Conservation (phyloP, 2,329 filamentous ascomycete species). For the Rutstroemia sp. region DNA sequence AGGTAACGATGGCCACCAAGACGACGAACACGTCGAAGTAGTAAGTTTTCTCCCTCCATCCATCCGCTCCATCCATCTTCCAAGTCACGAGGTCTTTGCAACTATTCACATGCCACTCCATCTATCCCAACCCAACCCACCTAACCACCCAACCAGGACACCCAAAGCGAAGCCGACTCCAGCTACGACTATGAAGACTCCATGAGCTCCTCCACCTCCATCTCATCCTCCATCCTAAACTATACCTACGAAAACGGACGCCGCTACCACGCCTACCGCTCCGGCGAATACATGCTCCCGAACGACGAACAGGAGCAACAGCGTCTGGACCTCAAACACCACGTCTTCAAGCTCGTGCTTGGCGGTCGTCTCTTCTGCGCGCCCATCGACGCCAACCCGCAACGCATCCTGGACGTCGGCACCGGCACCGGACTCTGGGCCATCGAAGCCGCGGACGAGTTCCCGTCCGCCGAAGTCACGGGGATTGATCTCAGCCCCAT, state of each 20-base stretch:
- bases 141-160: background rate
- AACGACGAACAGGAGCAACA: slow-evolving; percentile 55
- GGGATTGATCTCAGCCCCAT: slow-evolving; percentile 53
- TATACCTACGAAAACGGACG: slow-evolving; percentile 51
- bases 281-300: slow-evolving; percentile 49
- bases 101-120: background rate
- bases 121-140: background rate
- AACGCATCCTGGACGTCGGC: slow-evolving; percentile 49
- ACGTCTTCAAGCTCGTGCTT: slow-evolving; percentile 23
- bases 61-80: background rate
- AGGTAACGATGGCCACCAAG: background rate
- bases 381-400: slow-evolving; percentile 39
- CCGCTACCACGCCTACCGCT: slow-evolving; percentile 48
- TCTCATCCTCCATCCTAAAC: slow-evolving; percentile 35
- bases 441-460: slow-evolving; percentile 49
- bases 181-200: background rate
- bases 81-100: background rate
- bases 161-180: slow-evolving; percentile 3
- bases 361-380: slow-evolving; percentile 39
- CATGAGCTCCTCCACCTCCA: slow-evolving; percentile 10
- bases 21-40: background rate
- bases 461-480: slow-evolving; percentile 38
- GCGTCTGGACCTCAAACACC: slow-evolving; percentile 44
- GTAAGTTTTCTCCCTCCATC: background rate
- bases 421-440: slow-evolving; percentile 54